Conservation (phyloP, 805 yeast genomes). For the Nakazawaea sp. region DNA sequence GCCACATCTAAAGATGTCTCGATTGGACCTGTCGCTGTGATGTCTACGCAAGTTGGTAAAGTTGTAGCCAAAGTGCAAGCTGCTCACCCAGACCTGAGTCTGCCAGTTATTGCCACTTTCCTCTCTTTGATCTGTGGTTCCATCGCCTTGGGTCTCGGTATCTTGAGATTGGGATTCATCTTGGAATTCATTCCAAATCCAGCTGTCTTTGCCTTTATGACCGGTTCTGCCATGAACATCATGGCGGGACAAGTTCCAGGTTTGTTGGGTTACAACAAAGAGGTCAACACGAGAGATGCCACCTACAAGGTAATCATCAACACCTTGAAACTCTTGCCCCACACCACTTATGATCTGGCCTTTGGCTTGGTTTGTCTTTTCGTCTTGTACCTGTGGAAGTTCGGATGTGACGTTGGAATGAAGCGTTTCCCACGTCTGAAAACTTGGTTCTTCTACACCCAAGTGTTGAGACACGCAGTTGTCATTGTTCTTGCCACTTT, state of each 20-base stretch:
- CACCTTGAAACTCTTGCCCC: constrained; percentile 63
- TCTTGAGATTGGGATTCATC: constrained; percentile 79
- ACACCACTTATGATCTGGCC: constrained; percentile 75
- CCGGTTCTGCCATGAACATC: constrained; percentile 87
- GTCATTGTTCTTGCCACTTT: constrained; percentile 77
- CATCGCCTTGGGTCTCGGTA: constrained; percentile 75
- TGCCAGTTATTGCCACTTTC: constrained; percentile 74
- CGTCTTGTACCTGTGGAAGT: constrained; percentile 70
- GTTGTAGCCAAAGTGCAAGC: constrained; percentile 60
- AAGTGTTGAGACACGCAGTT: constrained; percentile 75
- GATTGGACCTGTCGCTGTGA: constrained; percentile 95
- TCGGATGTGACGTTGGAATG: constrained; percentile 49
- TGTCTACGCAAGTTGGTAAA: constrained; percentile 81
- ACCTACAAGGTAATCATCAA: constrained; percentile 66
- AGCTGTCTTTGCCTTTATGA: constrained; percentile 91
- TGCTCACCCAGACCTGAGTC: constrained; percentile 36
- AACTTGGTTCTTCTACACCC: constrained; percentile 58
- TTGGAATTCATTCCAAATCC: constrained; percentile 87
- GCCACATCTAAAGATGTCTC: constrained; percentile 95
- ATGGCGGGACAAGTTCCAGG: constrained; percentile 82
- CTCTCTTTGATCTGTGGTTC: constrained; percentile 80
- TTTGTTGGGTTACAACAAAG: constrained; percentile 65
- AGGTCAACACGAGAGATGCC: constrained; percentile 66
- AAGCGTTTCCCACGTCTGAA: constrained; percentile 53
- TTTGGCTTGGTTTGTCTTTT: constrained; percentile 76